Percentiles rank a stretch among this genome's conserved stretches.
phyloP scores from a whole-genome alignment of 1,284 basidiomycete genomes.

The Lentinus polychrous region DNA sequence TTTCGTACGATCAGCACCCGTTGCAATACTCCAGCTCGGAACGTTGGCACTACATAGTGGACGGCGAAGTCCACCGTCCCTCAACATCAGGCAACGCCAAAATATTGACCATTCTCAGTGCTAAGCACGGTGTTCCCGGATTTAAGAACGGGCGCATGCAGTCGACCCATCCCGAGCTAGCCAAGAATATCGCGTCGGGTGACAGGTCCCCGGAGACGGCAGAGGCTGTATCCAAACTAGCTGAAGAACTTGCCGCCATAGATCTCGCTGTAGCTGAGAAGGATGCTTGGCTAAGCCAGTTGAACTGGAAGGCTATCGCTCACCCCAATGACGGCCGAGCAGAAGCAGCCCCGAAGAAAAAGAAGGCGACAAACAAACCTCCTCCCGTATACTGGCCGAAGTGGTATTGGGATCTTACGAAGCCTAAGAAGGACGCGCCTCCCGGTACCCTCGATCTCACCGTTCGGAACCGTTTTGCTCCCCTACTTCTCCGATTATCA shows the following conservation, averaged over 20 bases:
- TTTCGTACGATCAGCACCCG: conserved; percentile 71
- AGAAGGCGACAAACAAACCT: conserved; percentile 27
- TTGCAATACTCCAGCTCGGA: conserved; percentile 56
- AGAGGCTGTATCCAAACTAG: conserved; percentile 31
- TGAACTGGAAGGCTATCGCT: conserved; percentile 50
- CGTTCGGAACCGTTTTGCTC: conserved; percentile 77
- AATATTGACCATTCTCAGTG: conserved; percentile 33
- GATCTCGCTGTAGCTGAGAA: conserved; percentile 18
- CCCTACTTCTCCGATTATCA: conserved; percentile 80
- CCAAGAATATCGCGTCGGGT: conserved; percentile 35
- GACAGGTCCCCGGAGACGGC: conserved; percentile 26
- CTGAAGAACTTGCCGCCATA: conserved; percentile 23
- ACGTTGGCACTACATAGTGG: conserved; percentile 58
- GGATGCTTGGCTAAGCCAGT: conserved; percentile 57
- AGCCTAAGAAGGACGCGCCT: conserved; percentile 55
- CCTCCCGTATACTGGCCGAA: conserved; percentile 68
- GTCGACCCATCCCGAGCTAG: conserved; percentile 32
- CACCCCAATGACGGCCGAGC: conserved; percentile 5
- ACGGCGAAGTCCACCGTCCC: conserved; percentile 29
- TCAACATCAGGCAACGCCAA: conserved; percentile 35
- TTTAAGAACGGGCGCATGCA: conserved; percentile 33
- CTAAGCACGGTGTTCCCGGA: conserved; percentile 34
- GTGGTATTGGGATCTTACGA: conserved; percentile 94
- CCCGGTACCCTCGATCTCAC: conserved; percentile 81
- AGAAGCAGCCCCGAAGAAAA: conserved; percentile 15